Evolutionary conservation across 1,139 yeast species (phyloP).

Genomic region (Zygosaccharomyces sapae): DNA sequence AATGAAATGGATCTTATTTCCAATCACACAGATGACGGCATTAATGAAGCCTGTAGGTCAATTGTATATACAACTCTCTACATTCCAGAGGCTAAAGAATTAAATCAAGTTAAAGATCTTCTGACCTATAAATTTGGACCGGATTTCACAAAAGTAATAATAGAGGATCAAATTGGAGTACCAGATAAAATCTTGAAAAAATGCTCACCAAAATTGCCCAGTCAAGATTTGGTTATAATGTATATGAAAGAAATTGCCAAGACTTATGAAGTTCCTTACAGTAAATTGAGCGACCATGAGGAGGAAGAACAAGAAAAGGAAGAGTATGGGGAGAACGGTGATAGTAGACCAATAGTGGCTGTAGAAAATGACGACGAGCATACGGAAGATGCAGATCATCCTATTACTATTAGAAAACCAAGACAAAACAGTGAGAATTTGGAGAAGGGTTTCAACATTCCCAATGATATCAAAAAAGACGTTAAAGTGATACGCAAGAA

Average conservation of each 20-base stretch:
- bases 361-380: constrained; percentile 33
- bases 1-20: constrained; percentile 35
- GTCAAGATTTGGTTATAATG: constrained; percentile 57
- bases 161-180: constrained; percentile 54
- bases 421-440: constrained; percentile 46
- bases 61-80: constrained; percentile 67
- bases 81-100: constrained; percentile 68
- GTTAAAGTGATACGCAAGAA: constrained; percentile 25
- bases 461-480: constrained; percentile 39
- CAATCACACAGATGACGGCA: constrained; percentile 34
- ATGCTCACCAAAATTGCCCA: constrained; percentile 66
- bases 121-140: constrained; percentile 61
- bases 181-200: constrained; percentile 64
- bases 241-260: constrained; percentile 77
- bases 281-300: constrained; percentile 46
- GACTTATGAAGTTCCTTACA: constrained; percentile 73
- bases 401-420: constrained; percentile 46
- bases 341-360: constrained; percentile 33
- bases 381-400: constrained; percentile 37
- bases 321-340: constrained; percentile 16
- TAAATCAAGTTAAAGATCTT: constrained; percentile 57
- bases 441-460: constrained; percentile 42
- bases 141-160: constrained; percentile 56
- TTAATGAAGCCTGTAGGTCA: constrained; percentile 66
- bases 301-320: constrained; percentile 25